Conservation (phyloP, 352 stramenopile genomes). For the Globisporangium solare region DNA sequence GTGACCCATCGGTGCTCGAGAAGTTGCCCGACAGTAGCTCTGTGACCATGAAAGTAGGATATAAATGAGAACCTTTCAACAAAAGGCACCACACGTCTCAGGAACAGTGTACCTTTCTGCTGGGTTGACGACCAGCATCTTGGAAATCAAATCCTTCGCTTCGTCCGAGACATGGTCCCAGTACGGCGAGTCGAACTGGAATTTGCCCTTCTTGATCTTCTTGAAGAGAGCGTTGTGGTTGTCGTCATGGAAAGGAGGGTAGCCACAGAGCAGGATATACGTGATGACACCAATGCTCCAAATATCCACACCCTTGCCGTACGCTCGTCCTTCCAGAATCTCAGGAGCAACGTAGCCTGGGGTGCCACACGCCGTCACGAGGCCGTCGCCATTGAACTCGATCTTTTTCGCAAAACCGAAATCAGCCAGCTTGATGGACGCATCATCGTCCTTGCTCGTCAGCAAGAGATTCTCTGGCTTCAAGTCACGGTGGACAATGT, state of each 20-base stretch:
- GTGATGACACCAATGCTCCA: slow-evolving; percentile 91
- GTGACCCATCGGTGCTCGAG: slow-evolving; percentile 90
- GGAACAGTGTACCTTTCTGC: slow-evolving; percentile 55
- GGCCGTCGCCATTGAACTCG: slow-evolving; percentile 59
- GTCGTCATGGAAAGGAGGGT: slow-evolving; percentile 89
- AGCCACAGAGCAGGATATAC: slow-evolving; percentile 83
- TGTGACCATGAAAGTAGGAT: slow-evolving; percentile 15
- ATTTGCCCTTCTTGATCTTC: slow-evolving; percentile 93
- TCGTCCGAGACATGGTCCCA: slow-evolving; percentile 92
- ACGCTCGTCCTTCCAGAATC: slow-evolving; percentile 73
- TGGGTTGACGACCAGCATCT: slow-evolving; percentile 90
- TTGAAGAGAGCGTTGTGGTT: slow-evolving; percentile 93
- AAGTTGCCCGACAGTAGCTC: slow-evolving; percentile 77
- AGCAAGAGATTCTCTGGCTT: slow-evolving; percentile 85
- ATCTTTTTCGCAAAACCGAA: slow-evolving; percentile 88
- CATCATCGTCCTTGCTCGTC: slow-evolving; percentile 76
- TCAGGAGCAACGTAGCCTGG: slow-evolving; percentile 82
- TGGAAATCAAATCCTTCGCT: slow-evolving; percentile 93
- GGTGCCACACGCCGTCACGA: slow-evolving; percentile 77
- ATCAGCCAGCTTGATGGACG: slow-evolving; percentile 83
- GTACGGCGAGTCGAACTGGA: slow-evolving; percentile 95
- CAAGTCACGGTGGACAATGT: slow-evolving; percentile 82
- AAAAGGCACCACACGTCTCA: neutral
- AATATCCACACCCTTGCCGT: slow-evolving; percentile 82
- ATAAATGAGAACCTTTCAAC: neutral